Base-by-base conservation (phyloP, 2,329 filamentous ascomycete species). In the Epichloe glyceriae region DNA sequence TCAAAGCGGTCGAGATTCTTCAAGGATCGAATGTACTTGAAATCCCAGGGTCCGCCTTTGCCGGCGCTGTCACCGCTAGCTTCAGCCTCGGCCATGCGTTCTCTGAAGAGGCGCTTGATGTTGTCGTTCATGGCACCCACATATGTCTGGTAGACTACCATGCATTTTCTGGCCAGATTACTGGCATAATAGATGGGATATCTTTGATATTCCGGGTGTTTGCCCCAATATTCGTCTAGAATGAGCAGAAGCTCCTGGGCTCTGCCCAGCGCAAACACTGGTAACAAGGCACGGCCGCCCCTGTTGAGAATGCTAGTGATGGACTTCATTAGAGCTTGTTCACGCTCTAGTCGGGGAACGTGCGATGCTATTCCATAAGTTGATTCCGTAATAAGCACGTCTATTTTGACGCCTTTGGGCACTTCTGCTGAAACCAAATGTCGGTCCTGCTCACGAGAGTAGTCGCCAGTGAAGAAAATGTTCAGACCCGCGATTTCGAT, bases 61-160 rank as follows among this genome's bases (percentile, higher is more conserved):
- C 80, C 82, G 6, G 78, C 78, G 2, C 76, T 78, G 57, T 89
- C 86, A 8, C 87, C 86, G 35, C 82, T 83, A 0, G 85, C 84
- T 64, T 95, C 88, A 10, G 88, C 87, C 64, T 95, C 88, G 4
- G 88, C 88, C 81, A 95, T 94, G 46, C 88, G 82, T 67, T 94
- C 89, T 49, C 86, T 79, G 68, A 96, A 96, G n/a, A 95, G 78
- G 11, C 88, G 81, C 67, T 95, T 96, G 73, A 98, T 97, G 61
- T 96, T 97, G 62, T 97, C 91, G 65, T 98, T 98, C 93, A 98
- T 98, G 50, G 90, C 89, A 46, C 90, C 88, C 46, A 97, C 88
- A 61, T 97, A 98, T 1, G 93, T 98, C 66, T 97, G 93, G 64
- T 98, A 98, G 3, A 97, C 89, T 33, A 96, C 80, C 93, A 98